Conservation (phyloP, 176 grass and related monocot species). For the Rhynchospora pubera region DNA sequence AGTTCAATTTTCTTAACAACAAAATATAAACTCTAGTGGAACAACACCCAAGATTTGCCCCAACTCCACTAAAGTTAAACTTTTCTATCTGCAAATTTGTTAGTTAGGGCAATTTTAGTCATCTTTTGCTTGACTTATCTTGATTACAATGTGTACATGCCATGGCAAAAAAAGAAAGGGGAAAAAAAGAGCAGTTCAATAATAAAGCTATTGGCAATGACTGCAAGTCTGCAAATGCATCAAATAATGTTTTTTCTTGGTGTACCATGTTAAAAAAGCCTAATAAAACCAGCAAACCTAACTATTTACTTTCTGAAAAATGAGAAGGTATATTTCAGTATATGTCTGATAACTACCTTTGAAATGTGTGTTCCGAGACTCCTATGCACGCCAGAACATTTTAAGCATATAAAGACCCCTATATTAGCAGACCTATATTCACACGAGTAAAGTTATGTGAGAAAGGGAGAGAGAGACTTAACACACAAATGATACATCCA, state of each 20-base stretch:
- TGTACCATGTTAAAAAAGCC: background rate
- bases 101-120: background rate
- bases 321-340: background rate
- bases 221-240: background rate
- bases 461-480: background rate
- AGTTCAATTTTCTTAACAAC: no score
- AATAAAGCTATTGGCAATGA: background rate
- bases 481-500: background rate
- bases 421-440: constrained; percentile 57
- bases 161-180: background rate
- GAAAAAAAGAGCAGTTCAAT: no score
- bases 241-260: background rate
- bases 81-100: background rate
- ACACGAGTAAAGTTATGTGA: background rate
- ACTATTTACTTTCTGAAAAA: background rate
- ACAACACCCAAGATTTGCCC: background rate
- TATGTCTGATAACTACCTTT: constrained; percentile 35
- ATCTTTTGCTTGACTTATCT: background rate
- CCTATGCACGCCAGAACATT: constrained; percentile 69
- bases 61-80: background rate
- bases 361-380: constrained; percentile 71
- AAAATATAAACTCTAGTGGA: no score
- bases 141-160: background rate
- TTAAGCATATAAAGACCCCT: constrained; percentile 71
- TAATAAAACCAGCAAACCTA: background rate